Conservation (phyloP, 2,329 filamentous ascomycete genomes). For the Paracoccidioides brasiliensis region DNA sequence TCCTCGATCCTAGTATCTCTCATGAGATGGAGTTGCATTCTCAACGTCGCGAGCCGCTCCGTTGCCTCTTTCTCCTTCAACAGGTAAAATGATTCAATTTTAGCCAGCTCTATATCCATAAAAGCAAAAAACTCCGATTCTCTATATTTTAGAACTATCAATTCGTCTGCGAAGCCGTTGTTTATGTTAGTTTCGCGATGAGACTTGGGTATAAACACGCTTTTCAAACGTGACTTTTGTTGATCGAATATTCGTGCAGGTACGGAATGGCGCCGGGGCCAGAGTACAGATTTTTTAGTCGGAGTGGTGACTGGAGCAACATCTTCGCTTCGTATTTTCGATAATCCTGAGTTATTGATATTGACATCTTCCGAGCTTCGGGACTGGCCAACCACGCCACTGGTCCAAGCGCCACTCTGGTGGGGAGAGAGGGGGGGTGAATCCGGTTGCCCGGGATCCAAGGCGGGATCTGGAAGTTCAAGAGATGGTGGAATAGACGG, state of each 20-base stretch:
- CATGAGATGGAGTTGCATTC: constrained; percentile 87
- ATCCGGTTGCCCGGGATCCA: constrained; percentile 31
- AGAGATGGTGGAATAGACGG: constrained; percentile 37
- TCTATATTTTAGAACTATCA: constrained; percentile 54
- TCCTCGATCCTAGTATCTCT: constrained; percentile 68
- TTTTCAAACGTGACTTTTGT: constrained; percentile 24
- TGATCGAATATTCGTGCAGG: constrained; percentile 17
- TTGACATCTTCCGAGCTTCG: not conserved
- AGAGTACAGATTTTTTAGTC: constrained; percentile 10
- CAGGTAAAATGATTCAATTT: constrained; percentile 83
- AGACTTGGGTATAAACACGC: constrained; percentile 24
- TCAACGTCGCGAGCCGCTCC: constrained; percentile 54
- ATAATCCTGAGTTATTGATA: not conserved
- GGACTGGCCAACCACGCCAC: not conserved
- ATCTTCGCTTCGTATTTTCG: not conserved
- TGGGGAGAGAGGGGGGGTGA: constrained; percentile 3
- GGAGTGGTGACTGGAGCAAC: constrained; percentile 6
- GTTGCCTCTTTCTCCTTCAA: constrained; percentile 77
- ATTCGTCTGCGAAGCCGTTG: constrained; percentile 42
- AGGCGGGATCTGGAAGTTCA: constrained; percentile 49
- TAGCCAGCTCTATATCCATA: constrained; percentile 71
- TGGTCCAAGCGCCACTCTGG: not conserved
- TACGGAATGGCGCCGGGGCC: constrained; percentile 13
- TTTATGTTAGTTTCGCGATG: constrained; percentile 28
- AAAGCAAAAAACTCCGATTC: constrained; percentile 82